Conservation (phyloP, 768 basidiomycete species). For the Suillus weaverae region DNA sequence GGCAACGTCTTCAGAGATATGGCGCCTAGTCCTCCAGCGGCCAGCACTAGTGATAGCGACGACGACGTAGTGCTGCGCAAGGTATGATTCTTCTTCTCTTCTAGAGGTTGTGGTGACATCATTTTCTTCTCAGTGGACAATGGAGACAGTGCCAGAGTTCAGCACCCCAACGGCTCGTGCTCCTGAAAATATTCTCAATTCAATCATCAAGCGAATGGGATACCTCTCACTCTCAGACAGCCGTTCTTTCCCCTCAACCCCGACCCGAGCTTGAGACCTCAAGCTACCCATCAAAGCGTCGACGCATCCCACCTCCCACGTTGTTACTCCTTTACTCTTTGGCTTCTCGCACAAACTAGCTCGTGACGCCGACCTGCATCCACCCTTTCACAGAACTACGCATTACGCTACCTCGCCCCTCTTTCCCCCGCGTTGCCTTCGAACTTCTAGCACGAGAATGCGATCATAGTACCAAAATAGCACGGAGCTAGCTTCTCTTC, state of each 20-base stretch:
- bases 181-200: not conserved
- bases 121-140: not conserved
- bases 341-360: not conserved
- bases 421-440: not conserved
- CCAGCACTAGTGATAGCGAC: not conserved
- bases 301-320: not conserved
- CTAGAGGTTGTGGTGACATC: not conserved
- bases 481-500: not conserved
- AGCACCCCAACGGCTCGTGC: not conserved
- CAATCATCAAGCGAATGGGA: slow-evolving; percentile 2
- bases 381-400: not conserved
- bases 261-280: not conserved
- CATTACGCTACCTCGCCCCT: not conserved
- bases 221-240: not conserved
- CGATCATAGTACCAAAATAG: not conserved
- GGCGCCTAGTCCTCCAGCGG: not conserved
- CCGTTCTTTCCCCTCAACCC: slow-evolving; percentile 1
- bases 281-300: not conserved
- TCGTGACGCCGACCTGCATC: not conserved
- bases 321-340: not conserved
- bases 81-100: not conserved
- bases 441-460: not conserved
- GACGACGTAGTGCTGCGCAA: not conserved
- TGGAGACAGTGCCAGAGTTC: not conserved
- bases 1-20: not conserved